phyloP scores from a whole-genome alignment of 1,284 basidiomycete species.

The Pseudozyma sp. region DNA sequence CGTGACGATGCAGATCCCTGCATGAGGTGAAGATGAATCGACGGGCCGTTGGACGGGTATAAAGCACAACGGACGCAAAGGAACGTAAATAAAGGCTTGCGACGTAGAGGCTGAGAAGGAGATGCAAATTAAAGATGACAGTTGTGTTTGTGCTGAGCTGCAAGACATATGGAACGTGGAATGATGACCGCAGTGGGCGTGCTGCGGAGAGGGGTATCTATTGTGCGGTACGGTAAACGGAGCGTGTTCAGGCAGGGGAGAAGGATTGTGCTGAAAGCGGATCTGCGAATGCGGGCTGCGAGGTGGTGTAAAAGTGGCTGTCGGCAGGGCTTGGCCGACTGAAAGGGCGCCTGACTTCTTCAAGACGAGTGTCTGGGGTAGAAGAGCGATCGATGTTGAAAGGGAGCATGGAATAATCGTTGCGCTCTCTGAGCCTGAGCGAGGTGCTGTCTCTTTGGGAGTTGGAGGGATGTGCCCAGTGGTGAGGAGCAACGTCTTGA shows the following conservation, averaged over 20 bases:
- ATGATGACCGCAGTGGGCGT: constrained; percentile 2
- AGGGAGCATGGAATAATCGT: constrained; percentile 26
- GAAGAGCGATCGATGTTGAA: constrained; percentile 46
- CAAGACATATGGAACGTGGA: neutral
- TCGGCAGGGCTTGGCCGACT: constrained; percentile 20
- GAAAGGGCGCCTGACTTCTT: constrained; percentile 47
- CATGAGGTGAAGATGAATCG: too few species aligned
- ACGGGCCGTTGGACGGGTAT: too few species aligned
- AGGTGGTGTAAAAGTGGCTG: neutral
- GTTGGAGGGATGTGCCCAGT: constrained; percentile 24
- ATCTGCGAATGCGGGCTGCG: neutral
- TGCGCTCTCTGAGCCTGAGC: constrained; percentile 40
- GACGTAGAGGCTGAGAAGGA: constrained; percentile 2
- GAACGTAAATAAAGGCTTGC: neutral
- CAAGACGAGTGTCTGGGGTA: constrained; percentile 47
- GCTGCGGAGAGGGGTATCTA: constrained; percentile 15
- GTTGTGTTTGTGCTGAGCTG: constrained; percentile 7
- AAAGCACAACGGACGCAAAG: neutral
- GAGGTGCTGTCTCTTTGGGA: constrained; percentile 30
- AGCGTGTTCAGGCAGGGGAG: constrained; percentile 6
- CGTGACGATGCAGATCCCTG: too few species aligned
- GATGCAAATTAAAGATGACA: constrained; percentile 32
- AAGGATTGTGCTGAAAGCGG: constrained; percentile 2
- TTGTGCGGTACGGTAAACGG: neutral
- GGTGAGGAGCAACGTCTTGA: constrained; percentile 1